Conservation (phyloP, 768 basidiomycete species). For the Porpolomopsis calyptriformis region DNA sequence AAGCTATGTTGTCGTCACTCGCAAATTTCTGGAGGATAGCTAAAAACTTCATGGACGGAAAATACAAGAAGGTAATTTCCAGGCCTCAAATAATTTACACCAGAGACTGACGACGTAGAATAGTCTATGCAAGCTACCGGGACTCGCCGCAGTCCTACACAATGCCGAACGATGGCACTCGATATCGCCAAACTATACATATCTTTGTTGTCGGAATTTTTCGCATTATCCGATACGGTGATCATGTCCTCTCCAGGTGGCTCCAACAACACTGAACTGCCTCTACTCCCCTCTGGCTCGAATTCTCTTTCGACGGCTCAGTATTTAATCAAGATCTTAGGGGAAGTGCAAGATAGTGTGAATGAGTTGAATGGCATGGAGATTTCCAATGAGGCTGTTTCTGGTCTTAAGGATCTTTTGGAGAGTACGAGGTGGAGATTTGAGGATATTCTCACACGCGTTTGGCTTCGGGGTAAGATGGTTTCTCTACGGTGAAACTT, state of each 20-base stretch:
- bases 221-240: constrained; percentile 68
- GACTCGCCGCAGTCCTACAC: constrained; percentile 68
- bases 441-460: constrained; percentile 62
- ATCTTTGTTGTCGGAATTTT: constrained; percentile 75
- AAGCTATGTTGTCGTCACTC: constrained; percentile 70
- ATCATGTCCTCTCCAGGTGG: constrained; percentile 46
- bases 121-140: constrained; percentile 22
- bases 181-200: constrained; percentile 84
- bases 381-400: constrained; percentile 62
- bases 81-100: neutral
- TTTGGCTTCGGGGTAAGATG: constrained; percentile 73
- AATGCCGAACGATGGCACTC: constrained; percentile 78
- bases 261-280: constrained; percentile 29
- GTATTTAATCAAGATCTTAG: constrained; percentile 69
- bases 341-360: constrained; percentile 79
- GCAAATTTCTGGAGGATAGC: constrained; percentile 94
- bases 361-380: constrained; percentile 75
- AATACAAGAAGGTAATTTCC: constrained; percentile 67
- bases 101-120: neutral
- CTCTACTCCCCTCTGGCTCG: constrained; percentile 59
- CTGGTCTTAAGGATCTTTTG: constrained; percentile 59
- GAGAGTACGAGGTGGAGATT: constrained; percentile 85
- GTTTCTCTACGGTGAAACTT: neutral
- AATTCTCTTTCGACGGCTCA: constrained; percentile 77
- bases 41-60: constrained; percentile 85